Evolutionary conservation across 2,329 filamentous ascomycete species (phyloP), one percentile per base, ranked within the genome.

Genomic region (Fusarium metavorans): DNA sequence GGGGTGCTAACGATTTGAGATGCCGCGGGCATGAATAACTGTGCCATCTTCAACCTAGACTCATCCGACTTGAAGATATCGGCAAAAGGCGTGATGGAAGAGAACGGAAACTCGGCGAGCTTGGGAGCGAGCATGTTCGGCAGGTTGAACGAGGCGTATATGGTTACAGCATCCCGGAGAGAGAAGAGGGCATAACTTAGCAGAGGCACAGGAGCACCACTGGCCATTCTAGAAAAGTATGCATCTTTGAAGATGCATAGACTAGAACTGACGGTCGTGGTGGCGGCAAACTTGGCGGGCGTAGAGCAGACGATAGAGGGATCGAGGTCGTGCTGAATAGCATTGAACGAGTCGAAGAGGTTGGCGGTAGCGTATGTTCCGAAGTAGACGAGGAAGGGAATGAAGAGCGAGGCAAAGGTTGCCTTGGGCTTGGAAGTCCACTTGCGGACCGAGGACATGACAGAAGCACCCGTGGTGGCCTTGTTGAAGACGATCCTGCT

Each of bases 291-390:
- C 58, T 78, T 78, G 39, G 75, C 63, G 1, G 76, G 66, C 2
- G 76, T 75, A 0, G 76, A 64, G 56, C 75, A 78, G 9, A 76
- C 67, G 3, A 75, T 48, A 18, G 72, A 54, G 6, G 73, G 73
- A 11, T 78, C 61, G 60, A 59, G 71, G 34, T 67, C 67, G 63
- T 75, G 65, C 23, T 68, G 59, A 20, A 73, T 66, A 2, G 76
- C 73, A 14, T 78, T 67, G 32, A 78, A 70, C 5, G 76, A 75
- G 30, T 78, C 77, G 43, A 78, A 78, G 45, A 78, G 62, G 61
- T 78, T 78, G 52, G 77, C 75, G 0, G 77, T 78, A 2, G 77
- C 77, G 32, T 78, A 78, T 30, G 77, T 78, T 52, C 77, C 77
- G 45, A 78, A 78, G 48, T 78, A 78, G 59, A 78, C 77, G 10